Base-by-base conservation (phyloP, 108 stramenopile species). In the Conticribra weissflogii region DNA sequence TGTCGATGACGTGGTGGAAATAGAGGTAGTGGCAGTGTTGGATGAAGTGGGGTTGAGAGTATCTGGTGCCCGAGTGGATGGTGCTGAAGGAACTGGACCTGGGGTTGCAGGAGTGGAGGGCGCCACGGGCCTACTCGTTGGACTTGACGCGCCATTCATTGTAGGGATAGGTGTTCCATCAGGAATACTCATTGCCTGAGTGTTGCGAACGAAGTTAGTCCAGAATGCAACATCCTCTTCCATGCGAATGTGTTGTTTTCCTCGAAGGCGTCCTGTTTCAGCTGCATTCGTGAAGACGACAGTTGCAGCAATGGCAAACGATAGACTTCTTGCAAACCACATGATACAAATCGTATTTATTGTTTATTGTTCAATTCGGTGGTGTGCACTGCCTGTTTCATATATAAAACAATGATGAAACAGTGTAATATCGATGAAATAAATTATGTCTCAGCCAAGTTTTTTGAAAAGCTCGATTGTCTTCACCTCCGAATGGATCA, bases 211-310 rank as follows among this genome's bases (percentile, higher is more conserved):
- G 32, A 68, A 32, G 45, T 58, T 56, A 2, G 55, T 57, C 67
- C 67, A 68, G 25, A 68, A 68, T 27, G 55, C 54, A 31, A 68
- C 67, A 29, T 68, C 67, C 27, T 68, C 67, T 27, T 66, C 53
- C 23, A 24, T 53, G 52, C 21, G 52, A 7, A 14, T 14, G 52
- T 53, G 36, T 41, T 41, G 5, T 12, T 9, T 9, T 41, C 36
- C 36, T 9, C 36, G 36, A 9, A 41, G 36, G 12, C 36, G 8
- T 41, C 8, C 36, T 5, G 12, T 12, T 12, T 41, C 36, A 41
- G 36, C 5, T 41, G 36, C 36, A 41, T 41, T 41, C 8, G 36
- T 12, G 12, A 5, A 41, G 12, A 12, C 36, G 36, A 12, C 36
- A 41, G 12, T 5, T 5, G 8, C 36, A 41, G 12, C 5, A 12